Conservation (phyloP, 192 early-diverging fungal genomes). For the Backusella psychrophila region DNA sequence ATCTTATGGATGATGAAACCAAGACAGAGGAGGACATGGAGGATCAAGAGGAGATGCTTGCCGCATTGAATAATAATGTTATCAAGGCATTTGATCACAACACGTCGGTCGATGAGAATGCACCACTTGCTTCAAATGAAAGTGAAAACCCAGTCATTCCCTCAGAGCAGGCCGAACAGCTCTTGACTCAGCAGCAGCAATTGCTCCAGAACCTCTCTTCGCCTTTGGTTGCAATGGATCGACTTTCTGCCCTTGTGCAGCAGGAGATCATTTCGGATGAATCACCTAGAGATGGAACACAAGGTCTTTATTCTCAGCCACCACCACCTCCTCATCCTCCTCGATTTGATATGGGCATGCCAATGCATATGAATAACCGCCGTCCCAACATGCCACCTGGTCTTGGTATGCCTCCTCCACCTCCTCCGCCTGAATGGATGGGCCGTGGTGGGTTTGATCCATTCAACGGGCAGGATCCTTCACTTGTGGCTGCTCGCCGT, state of each 20-base stretch:
- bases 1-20: neutral
- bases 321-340: neutral
- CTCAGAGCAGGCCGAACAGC: neutral
- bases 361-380: constrained; percentile 10
- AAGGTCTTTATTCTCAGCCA: constrained; percentile 16
- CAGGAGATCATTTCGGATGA: neutral
- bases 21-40: neutral
- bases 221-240: constrained; percentile 20
- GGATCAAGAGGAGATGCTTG: neutral
- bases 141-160: neutral
- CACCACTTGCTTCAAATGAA: neutral
- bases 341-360: constrained; percentile 12
- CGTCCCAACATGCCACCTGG: constrained; percentile 2
- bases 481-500: constrained; percentile 28
- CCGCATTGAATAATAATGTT: neutral
- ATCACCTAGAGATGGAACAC: constrained; percentile 9
- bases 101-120: neutral
- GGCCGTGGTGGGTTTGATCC: constrained; percentile 26
- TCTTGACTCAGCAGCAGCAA: neutral
- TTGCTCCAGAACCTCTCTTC: neutral
- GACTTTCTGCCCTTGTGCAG: constrained; percentile 19
- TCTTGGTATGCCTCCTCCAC: constrained; percentile 1
- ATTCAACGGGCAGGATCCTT: constrained; percentile 32
- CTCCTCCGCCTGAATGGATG: constrained; percentile 33
- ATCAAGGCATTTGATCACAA: constrained; percentile 14